Evolutionary conservation across 352 stramenopile genomes (phyloP).

Genomic region (Phytophthora pinifolia): DNA sequence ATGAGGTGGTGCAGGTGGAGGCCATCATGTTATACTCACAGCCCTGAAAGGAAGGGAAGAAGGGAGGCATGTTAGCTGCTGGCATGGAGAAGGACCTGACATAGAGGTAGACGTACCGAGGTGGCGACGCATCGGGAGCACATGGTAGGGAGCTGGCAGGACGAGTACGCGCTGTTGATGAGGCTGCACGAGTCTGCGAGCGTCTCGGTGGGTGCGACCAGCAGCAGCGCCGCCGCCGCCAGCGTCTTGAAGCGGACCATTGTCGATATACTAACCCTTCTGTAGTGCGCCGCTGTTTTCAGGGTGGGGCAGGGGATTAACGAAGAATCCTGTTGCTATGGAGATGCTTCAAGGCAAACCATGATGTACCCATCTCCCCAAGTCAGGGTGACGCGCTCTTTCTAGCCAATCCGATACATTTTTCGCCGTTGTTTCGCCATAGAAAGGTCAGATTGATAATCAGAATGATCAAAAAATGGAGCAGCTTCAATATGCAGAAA

Average conservation of each 20-base stretch:
- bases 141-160: constrained; percentile 44
- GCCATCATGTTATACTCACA: constrained; percentile 42
- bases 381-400: too few relatives aligned
- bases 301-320: constrained; percentile 12
- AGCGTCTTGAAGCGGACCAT: constrained; percentile 22
- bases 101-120: constrained; percentile 18
- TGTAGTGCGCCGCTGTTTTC: constrained; percentile 18
- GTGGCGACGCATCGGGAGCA: constrained; percentile 41
- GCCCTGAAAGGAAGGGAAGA: constrained; percentile 10
- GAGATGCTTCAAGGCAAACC: constrained; percentile 1
- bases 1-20: constrained; percentile 22
- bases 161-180: constrained; percentile 32
- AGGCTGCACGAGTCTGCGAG: constrained; percentile 30
- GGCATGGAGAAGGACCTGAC: not conserved
- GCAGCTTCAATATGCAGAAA: not conserved
- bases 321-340: too few relatives aligned
- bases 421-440: constrained; percentile 3
- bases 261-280: constrained; percentile 15
- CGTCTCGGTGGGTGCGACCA: not conserved
- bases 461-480: constrained; percentile 1
- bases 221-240: not conserved
- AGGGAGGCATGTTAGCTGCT: constrained; percentile 1
- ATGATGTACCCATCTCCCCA: constrained; percentile 24
- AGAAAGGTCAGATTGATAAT: constrained; percentile 5
- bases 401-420: not conserved